phyloP scores from a whole-genome alignment of 805 yeast genomes.

The Metschnikowia lochheadii region DNA sequence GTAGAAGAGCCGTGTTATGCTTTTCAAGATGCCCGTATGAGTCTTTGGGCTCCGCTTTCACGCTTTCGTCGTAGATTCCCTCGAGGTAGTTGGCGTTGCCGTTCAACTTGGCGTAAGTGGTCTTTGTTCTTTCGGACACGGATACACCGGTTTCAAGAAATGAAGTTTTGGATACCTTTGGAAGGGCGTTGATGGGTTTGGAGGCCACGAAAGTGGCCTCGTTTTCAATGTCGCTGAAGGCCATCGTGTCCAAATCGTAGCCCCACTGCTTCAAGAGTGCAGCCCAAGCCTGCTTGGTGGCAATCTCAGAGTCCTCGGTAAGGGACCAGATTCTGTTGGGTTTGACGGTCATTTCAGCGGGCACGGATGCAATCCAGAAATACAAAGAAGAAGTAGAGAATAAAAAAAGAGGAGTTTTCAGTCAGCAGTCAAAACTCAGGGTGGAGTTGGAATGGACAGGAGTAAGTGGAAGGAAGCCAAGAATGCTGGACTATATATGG shows the following conservation, averaged over 20 bases:
- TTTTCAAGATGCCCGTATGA: slow-evolving; percentile 8
- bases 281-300: slow-evolving; percentile 70
- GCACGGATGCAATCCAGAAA: background rate
- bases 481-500: background rate
- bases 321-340: slow-evolving; percentile 18
- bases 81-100: slow-evolving; percentile 9
- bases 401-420: background rate
- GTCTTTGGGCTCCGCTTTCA: slow-evolving; percentile 6
- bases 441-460: background rate
- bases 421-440: background rate
- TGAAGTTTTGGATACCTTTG: slow-evolving; percentile 10
- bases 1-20: slow-evolving; percentile 12
- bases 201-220: slow-evolving; percentile 10
- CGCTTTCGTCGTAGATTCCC: slow-evolving; percentile 12
- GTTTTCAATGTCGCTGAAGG: slow-evolving; percentile 13
- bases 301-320: slow-evolving; percentile 54
- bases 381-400: background rate
- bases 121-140: slow-evolving; percentile 11
- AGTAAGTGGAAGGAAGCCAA: background rate
- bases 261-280: slow-evolving; percentile 45
- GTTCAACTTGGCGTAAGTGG: slow-evolving; percentile 8
- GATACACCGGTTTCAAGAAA: slow-evolving; percentile 8
- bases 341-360: slow-evolving; percentile 7
- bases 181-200: slow-evolving; percentile 11
- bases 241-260: slow-evolving; percentile 13